A percentile compares a stretch with the other conserved stretches of the same genome.
phyloP scores from a whole-genome alignment of 2,329 filamentous ascomycete genomes.

The Fusarium domesticum region DNA sequence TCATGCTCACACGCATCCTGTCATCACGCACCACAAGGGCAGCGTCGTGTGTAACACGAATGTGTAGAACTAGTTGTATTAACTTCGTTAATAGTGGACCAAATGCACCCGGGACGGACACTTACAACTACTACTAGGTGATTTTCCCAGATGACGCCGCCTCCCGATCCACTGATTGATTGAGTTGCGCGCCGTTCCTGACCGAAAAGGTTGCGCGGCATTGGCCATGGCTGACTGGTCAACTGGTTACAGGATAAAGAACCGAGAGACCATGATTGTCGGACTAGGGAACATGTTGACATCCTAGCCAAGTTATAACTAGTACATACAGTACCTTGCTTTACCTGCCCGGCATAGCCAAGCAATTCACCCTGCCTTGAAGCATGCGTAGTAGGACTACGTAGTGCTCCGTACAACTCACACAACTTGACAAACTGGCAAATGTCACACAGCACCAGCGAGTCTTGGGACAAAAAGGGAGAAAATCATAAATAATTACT shows the following conservation, averaged over 20 bases:
- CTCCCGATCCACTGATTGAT: constrained; percentile 9
- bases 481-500: too few species aligned
- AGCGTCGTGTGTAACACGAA: constrained; percentile 23
- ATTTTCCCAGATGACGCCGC: constrained; percentile 22
- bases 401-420: too few species aligned
- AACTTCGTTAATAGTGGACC: constrained; percentile 26
- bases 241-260: neutral
- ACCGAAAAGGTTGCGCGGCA: constrained; percentile 7
- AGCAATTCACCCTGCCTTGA: too few species aligned
- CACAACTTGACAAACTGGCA: neutral
- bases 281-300: neutral
- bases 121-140: too few species aligned
- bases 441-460: neutral
- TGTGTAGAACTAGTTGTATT: too few species aligned
- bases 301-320: too few species aligned
- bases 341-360: too few species aligned
- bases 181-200: constrained; percentile 4
- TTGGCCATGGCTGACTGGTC: too few species aligned
- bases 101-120: constrained; percentile 12
- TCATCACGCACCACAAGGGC: constrained; percentile 15
- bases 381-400: too few species aligned
- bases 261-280: neutral
- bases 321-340: too few species aligned
- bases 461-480: neutral
- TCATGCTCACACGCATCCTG: constrained; percentile 14